A percentile compares a stretch with the other conserved stretches of the same genome.
Evolutionary conservation across 106 monocot genomes (phyloP).

Genomic region (Phalaenopsis aphrodite): DNA sequence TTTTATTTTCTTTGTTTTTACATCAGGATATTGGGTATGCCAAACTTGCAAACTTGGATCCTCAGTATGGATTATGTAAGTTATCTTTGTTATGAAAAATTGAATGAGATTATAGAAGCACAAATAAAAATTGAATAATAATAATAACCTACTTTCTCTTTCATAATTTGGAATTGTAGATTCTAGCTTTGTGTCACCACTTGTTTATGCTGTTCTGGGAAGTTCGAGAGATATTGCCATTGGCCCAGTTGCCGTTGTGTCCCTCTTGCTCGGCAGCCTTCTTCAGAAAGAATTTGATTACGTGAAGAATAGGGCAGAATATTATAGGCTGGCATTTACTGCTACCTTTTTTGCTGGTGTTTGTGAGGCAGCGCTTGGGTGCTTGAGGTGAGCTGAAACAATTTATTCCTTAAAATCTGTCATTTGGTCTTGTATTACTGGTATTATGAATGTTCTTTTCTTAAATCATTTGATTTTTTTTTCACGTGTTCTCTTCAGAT

Average conservation of each 20-base stretch:
- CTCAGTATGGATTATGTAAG: conserved; percentile 28
- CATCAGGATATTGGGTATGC: conserved; percentile 19
- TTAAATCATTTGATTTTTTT: neutral
- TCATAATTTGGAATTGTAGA: conserved; percentile 25
- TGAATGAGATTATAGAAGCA: neutral
- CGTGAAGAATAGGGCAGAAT: conserved; percentile 28
- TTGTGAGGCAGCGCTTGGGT: conserved; percentile 71
- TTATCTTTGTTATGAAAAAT: neutral
- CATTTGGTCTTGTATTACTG: neutral
- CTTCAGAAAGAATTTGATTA: conserved; percentile 62
- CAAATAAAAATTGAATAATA: no score
- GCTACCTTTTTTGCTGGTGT: conserved; percentile 94
- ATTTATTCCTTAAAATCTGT: neutral
- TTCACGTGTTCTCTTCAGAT: conserved; percentile 19
- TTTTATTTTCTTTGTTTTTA: no score
- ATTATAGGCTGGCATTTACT: conserved; percentile 62
- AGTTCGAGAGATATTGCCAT: conserved; percentile 93
- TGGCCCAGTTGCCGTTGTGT: conserved; percentile 90
- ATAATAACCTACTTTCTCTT: no score
- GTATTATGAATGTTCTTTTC: neutral
- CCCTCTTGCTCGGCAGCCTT: conserved; percentile 72
- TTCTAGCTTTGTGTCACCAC: conserved; percentile 79
- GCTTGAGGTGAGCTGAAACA: conserved; percentile 42
- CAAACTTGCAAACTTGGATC: conserved; percentile 24
- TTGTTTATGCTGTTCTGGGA: conserved; percentile 83